phyloP scores from a whole-genome alignment of 768 basidiomycete genomes.

The Auricularia heimuer region DNA sequence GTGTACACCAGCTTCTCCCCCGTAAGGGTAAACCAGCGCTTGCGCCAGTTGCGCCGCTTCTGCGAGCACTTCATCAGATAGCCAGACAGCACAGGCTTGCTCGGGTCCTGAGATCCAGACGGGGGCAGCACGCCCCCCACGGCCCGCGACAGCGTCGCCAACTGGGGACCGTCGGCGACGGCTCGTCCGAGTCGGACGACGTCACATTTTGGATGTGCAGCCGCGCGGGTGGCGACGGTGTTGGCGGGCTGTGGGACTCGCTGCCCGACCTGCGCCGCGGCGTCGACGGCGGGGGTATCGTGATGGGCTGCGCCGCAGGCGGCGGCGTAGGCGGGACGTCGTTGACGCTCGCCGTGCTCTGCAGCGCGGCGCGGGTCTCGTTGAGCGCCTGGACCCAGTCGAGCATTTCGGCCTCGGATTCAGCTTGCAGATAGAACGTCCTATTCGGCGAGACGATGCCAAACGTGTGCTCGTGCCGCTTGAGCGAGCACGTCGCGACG shows the following conservation, averaged over 20 bases:
- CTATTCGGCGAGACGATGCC: slow-evolving; percentile 84
- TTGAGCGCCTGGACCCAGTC: slow-evolving; percentile 81
- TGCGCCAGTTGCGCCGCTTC: slow-evolving; percentile 90
- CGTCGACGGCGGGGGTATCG: slow-evolving; percentile 31
- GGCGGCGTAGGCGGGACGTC: slow-evolving; percentile 35
- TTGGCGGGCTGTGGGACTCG: slow-evolving; percentile 21
- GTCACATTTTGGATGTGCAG: slow-evolving; percentile 35
- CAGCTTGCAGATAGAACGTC: slow-evolving; percentile 87
- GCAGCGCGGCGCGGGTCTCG: slow-evolving; percentile 55
- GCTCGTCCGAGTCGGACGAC: slow-evolving; percentile 61
- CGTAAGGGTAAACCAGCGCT: slow-evolving; percentile 94
- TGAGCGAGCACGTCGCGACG: slow-evolving; percentile 77
- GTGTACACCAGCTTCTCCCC: slow-evolving; percentile 82
- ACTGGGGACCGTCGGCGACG: slow-evolving; percentile 32
- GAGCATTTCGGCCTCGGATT: slow-evolving; percentile 57
- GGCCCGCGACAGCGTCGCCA: slow-evolving; percentile 18
- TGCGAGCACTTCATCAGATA: slow-evolving; percentile 96
- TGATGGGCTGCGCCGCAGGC: slow-evolving; percentile 7
- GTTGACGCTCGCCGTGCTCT: slow-evolving; percentile 52
- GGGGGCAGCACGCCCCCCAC: slow-evolving; percentile 20
- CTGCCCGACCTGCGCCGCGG: slow-evolving; percentile 20
- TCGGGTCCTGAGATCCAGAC: slow-evolving; percentile 42
- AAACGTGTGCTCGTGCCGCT: slow-evolving; percentile 82
- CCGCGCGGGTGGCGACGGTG: slow-evolving; percentile 37
- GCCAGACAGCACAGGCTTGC: slow-evolving; percentile 77